Base-by-base conservation (phyloP, 106 monocot genomes). In the Dendrobium nobile region DNA sequence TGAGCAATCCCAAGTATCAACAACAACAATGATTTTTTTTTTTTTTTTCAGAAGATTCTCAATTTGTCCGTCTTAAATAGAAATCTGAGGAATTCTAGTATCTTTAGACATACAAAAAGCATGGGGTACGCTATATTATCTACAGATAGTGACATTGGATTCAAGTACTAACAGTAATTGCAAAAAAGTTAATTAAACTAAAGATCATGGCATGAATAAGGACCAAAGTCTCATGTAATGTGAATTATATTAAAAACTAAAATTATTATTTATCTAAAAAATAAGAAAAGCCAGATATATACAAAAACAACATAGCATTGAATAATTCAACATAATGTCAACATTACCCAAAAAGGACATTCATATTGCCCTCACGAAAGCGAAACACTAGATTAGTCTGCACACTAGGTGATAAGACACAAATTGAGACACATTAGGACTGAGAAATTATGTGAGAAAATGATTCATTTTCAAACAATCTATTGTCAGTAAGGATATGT, bases 111-210 rank as follows among this genome's bases (percentile, higher is more conserved):
- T 80, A 87, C 95, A 99, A 75, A 99, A 70, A 72, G 99, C 99
- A 91, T 93, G 91, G 45, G 90, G 95, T 77, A 89, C 54, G 48
- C 91, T 93, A 82, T 91, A 85, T 83, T 86, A 80, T 93, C 99
- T 61, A 93, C 95, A 42, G 95, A 93, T 91, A 99, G 85, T 65
- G 99, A 88, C 95, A 93, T 95, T 81, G 95, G 91, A 79, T 99
- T 93, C 85, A 95, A 87, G 4, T 95, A 93, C 68, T 95, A 95
- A 90, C 99, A 99, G 76, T 99, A 99, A 54, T 95, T 99, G 88
- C 84, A 86, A 26, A 45, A 77, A n/a, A 41, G 17, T 24, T 55
- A 81, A 75, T 7, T 28, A 42, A 43, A 67, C 37, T 22, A 79
- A 37, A 24, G 9, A 76, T 48, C 17, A 76, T 37, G 1, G 16